These are phyloP conservation scores for Crithidia thermophila DNA, from an alignment of 208 protist genomes.

Conservation along the genomic window DNA sequence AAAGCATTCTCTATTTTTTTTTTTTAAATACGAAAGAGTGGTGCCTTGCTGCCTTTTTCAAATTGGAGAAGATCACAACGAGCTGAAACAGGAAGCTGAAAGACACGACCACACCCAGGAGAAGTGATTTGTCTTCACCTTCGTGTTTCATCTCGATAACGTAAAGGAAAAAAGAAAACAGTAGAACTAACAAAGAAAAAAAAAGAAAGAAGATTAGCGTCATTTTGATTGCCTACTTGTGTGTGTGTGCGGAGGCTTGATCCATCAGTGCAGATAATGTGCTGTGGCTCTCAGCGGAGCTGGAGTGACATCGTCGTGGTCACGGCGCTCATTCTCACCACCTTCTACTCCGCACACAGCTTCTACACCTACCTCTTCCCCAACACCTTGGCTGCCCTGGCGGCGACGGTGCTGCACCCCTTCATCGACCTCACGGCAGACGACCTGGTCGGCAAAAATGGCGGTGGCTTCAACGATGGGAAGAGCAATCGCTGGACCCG, in stretches of 20 bases:
- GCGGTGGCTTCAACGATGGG: not conserved
- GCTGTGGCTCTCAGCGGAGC: slow-evolving; percentile 39
- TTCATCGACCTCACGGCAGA: slow-evolving; percentile 25
- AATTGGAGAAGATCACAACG: too few relatives aligned
- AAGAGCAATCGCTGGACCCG: slow-evolving; percentile 15
- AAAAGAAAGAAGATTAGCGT: too few relatives aligned
- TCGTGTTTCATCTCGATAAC: too few relatives aligned
- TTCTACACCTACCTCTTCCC: slow-evolving; percentile 86
- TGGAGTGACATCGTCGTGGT: slow-evolving; percentile 63
- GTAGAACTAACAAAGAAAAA: too few relatives aligned
- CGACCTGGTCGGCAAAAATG: not conserved
- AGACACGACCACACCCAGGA: too few relatives aligned
- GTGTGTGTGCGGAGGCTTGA: not conserved
- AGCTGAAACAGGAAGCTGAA: too few relatives aligned
- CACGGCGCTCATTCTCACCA: slow-evolving; percentile 51
- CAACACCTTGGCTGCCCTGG: slow-evolving; percentile 43
- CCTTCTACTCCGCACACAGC: slow-evolving; percentile 67
- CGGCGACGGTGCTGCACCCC: slow-evolving; percentile 19
- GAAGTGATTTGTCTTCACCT: too few relatives aligned
- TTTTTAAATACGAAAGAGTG: too few relatives aligned
- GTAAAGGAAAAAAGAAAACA: too few relatives aligned
- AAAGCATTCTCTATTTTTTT: too few relatives aligned
- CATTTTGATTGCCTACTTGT: too few relatives aligned
- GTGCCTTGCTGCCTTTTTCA: too few relatives aligned
- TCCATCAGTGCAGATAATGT: slow-evolving; percentile 18